Evolutionary conservation across 2,329 filamentous ascomycete species (phyloP), one percentile per base, ranked within the genome.

Genomic region (Clonostachys chloroleuca): DNA sequence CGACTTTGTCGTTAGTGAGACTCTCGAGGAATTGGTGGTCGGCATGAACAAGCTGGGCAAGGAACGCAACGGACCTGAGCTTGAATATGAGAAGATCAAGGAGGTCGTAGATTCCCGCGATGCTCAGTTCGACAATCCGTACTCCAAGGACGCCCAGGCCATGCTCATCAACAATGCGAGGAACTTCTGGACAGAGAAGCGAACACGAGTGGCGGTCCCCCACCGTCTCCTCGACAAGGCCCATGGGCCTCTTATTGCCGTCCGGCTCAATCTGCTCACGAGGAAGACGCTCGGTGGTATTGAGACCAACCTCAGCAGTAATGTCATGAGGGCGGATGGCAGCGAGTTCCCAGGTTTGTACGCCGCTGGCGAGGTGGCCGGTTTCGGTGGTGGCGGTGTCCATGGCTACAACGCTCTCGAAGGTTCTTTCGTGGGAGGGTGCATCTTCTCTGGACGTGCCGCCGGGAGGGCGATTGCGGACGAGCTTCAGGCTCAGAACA

Each of bases 381-480:
- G 80, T 0, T 84, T 84, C 48, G 80, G 80, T 0, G 80, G 81
- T 3, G 80, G 80, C 3, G 80, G 81, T 14, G 76, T 83, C 1
- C 81, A 84, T 52, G 81, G 80, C 0, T 83, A 84, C 54, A 81
- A 69, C 53, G 77, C 80, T 2, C 72, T 84, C 35, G 80, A 84
- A 59, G 80, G 81, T 1, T 83, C 80, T 0, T 84, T 84, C 55
- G 54, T 84, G 5, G 80, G 80, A 13, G 80, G 80, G 1, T 84
- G 80, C 49, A 82, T 84, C 53, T 84, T 84, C 54, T 83, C 80
- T 0, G 80, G 81, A 0, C 63, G 79, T 6, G 74, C 74, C 1
- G 80, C 80, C 0, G 80, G 80, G 0, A 64, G 73, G 10, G 78
- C 72, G 1, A 75, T 84, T 53, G 77, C 72, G 0, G 70, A 74